Percentiles rank a stretch among this genome's conserved stretches.
Conservation (phyloP, 805 yeast genomes). For the Monosporozyma siamensis region DNA sequence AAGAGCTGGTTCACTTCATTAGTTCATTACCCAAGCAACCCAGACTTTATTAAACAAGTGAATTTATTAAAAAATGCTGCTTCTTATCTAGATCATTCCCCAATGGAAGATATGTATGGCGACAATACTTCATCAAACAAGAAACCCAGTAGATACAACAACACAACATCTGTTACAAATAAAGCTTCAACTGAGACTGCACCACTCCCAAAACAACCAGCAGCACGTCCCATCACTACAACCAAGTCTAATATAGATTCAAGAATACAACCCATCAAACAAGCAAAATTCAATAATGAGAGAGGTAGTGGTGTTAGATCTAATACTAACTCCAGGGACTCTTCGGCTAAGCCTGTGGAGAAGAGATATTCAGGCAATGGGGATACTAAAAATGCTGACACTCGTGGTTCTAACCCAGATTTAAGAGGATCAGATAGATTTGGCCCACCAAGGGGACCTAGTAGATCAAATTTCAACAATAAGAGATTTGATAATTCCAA, state of each 20-base stretch:
- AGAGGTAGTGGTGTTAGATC: conserved; percentile 1
- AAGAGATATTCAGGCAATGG: background rate
- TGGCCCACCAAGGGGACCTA: background rate
- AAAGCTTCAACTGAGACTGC: background rate
- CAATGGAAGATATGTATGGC: conserved; percentile 3
- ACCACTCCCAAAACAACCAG: background rate
- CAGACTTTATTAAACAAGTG: conserved; percentile 1
- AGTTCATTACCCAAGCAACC: conserved; percentile 2
- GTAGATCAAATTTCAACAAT: background rate
- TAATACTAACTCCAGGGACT: conserved; percentile 8
- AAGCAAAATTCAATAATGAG: too few relatives aligned
- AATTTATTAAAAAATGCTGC: background rate
- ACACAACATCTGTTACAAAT: background rate
- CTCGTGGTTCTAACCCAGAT: background rate
- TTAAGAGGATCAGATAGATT: background rate
- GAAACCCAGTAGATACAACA: conserved; percentile 1
- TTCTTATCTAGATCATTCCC: background rate
- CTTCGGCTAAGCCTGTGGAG: background rate
- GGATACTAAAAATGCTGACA: background rate
- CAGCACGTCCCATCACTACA: background rate
- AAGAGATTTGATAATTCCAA: background rate
- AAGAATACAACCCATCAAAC: background rate
- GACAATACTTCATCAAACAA: background rate
- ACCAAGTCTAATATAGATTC: background rate
- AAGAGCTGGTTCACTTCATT: background rate